A percentile compares a stretch with the other conserved stretches of the same genome.
These are phyloP conservation scores for Verticillium albo-atrum DNA, from an alignment of 2,329 filamentous ascomycete species.

Conservation along the genomic window DNA sequence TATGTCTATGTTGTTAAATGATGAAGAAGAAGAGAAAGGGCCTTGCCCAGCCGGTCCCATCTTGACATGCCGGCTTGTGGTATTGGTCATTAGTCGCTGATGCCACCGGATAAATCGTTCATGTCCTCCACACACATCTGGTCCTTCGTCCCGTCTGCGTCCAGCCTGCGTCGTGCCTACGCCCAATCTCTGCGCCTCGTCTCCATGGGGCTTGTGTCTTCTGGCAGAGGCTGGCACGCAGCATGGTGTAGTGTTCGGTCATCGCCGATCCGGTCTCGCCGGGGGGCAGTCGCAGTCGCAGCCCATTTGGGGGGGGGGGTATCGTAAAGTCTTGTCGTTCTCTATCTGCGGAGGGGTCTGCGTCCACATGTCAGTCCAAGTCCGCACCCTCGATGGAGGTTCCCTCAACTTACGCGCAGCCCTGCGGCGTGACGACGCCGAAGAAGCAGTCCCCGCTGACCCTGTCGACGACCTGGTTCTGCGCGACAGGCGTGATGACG, in stretches of 20 bases:
- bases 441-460: slow-evolving; percentile 47
- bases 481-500: slow-evolving; percentile 48
- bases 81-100: neutral
- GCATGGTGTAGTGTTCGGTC: too few species aligned
- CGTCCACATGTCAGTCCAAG: neutral
- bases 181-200: too few species aligned
- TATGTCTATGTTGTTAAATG: too few species aligned
- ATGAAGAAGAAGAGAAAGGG: too few species aligned
- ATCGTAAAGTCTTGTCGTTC: neutral
- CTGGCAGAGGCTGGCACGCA: too few species aligned
- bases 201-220: too few species aligned
- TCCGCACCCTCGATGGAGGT: neutral
- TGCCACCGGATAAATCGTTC: too few species aligned
- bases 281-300: too few species aligned
- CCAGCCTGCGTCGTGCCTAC: too few species aligned
- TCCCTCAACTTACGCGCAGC: slow-evolving; percentile 48
- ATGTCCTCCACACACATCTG: too few species aligned
- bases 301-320: neutral
- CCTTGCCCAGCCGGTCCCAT: neutral
- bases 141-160: neutral
- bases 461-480: slow-evolving; percentile 44
- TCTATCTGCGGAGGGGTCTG: neutral
- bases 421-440: slow-evolving; percentile 50
- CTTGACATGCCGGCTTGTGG: neutral
- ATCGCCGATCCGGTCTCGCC: too few species aligned